Percentiles rank a stretch among this genome's conserved stretches.
phyloP scores from a whole-genome alignment of 257 asterid genomes.

The Capsicum baccatum region DNA sequence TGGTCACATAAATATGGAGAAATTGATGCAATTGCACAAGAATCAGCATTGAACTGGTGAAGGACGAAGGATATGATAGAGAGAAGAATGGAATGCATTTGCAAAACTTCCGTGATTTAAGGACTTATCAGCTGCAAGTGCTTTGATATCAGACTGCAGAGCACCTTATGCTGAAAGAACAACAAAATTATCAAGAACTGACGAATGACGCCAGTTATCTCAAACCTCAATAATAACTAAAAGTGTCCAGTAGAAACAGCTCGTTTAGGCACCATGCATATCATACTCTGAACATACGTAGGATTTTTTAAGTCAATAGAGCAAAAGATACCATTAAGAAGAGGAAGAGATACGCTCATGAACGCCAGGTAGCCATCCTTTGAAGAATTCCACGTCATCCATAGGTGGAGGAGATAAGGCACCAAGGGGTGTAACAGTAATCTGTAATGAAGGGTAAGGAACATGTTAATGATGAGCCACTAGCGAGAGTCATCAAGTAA shows the following conservation, averaged over 20 bases:
- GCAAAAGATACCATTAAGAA: background rate
- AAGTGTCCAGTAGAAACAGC: background rate
- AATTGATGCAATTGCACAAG: background rate
- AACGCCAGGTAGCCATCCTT: conserved; percentile 63
- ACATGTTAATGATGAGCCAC: conserved; percentile 21
- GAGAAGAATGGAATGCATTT: background rate
- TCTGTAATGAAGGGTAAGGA: conserved; percentile 52
- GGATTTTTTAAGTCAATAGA: background rate
- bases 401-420: conserved; percentile 69
- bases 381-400: conserved; percentile 58
- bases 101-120: background rate
- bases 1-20: background rate
- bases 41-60: background rate
- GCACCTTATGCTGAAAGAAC: conserved; percentile 1
- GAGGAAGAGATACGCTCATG: conserved; percentile 36
- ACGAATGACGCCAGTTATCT: background rate
- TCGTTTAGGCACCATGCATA: background rate
- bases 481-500: background rate
- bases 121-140: background rate
- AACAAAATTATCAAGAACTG: background rate
- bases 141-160: background rate
- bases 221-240: background rate
- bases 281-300: background rate
- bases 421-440: conserved; percentile 75
- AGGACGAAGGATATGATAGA: background rate